A percentile compares a stretch with the other conserved stretches of the same genome.
phyloP scores from a whole-genome alignment of 768 basidiomycete species.

The Lactarius sanguifluus region DNA sequence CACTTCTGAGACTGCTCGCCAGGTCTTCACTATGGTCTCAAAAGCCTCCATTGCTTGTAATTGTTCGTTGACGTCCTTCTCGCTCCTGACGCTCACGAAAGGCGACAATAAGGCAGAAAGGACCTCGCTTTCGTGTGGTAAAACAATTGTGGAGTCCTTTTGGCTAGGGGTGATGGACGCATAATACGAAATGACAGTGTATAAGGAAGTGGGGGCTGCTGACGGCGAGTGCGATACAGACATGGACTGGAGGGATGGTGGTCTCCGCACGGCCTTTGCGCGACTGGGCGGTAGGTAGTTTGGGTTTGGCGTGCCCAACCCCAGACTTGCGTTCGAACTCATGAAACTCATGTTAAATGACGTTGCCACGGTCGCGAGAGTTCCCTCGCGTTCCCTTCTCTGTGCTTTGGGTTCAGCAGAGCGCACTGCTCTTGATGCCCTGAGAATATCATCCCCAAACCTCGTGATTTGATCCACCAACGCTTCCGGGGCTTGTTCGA shows the following conservation, averaged over 20 bases:
- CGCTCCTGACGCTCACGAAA: slow-evolving; percentile 45
- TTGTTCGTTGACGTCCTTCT: slow-evolving; percentile 51
- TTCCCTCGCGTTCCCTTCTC: slow-evolving; percentile 36
- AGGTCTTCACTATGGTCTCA: slow-evolving; percentile 55
- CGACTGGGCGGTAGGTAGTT: slow-evolving; percentile 15
- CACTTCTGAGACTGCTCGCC: slow-evolving; percentile 53
- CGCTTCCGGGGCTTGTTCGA: slow-evolving; percentile 59
- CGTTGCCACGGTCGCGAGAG: slow-evolving; percentile 9
- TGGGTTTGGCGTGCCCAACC: slow-evolving; percentile 31
- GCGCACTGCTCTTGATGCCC: slow-evolving; percentile 54
- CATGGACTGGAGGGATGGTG: slow-evolving; percentile 45
- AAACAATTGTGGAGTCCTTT: slow-evolving; percentile 33
- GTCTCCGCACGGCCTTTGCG: slow-evolving; percentile 41
- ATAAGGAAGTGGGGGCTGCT: slow-evolving; percentile 41
- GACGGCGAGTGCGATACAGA: slow-evolving; percentile 35
- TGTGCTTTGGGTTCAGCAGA: slow-evolving; percentile 43
- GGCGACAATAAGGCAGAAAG: slow-evolving; percentile 58
- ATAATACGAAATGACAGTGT: slow-evolving; percentile 45
- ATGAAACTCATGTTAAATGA: slow-evolving; percentile 38
- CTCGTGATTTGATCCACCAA: slow-evolving; percentile 48
- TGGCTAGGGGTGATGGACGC: slow-evolving; percentile 34
- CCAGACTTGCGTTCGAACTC: slow-evolving; percentile 38
- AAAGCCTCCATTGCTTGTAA: slow-evolving; percentile 59
- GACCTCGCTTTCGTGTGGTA: slow-evolving; percentile 61
- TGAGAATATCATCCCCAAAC: slow-evolving; percentile 56